phyloP scores from a whole-genome alignment of 805 yeast genomes.

The Wickerhamiella dianesei region DNA sequence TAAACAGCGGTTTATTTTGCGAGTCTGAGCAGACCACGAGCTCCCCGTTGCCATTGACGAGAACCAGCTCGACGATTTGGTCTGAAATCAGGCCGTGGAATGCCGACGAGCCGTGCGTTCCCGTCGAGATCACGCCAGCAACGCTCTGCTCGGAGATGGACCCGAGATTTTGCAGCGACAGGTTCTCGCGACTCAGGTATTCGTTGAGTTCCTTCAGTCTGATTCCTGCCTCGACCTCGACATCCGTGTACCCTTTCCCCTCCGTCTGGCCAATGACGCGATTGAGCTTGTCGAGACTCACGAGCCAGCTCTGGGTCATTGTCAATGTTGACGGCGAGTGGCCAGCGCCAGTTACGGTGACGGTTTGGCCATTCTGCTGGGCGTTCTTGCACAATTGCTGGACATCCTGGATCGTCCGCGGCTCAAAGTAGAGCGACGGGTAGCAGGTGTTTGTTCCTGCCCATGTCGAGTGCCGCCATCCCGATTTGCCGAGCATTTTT shows the following conservation, averaged over 20 bases:
- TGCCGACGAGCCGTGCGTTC: constrained; percentile 93
- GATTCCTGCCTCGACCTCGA: constrained; percentile 90
- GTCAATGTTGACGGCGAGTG: constrained; percentile 91
- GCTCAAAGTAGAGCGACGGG: constrained; percentile 74
- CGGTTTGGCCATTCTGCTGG: constrained; percentile 40
- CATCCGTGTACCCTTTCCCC: constrained; percentile 62
- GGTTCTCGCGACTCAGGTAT: constrained; percentile 43
- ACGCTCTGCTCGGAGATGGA: constrained; percentile 87
- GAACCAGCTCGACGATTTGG: constrained; percentile 64
- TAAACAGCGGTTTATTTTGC: constrained; percentile 52
- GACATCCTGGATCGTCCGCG: constrained; percentile 55
- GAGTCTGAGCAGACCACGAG: constrained; percentile 50
- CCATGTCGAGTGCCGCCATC: constrained; percentile 53
- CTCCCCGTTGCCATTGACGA: constrained; percentile 68
- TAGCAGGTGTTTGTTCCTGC: constrained; percentile 73
- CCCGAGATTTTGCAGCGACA: constrained; percentile 83
- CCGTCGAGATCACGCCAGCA: constrained; percentile 93
- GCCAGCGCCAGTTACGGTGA: constrained; percentile 82
- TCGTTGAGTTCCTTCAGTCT: constrained; percentile 64
- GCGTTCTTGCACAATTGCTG: constrained; percentile 56
- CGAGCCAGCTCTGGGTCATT: constrained; percentile 76
- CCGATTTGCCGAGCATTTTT: neutral
- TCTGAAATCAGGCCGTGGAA: constrained; percentile 83
- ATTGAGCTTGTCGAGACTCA: constrained; percentile 68
- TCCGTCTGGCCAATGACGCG: constrained; percentile 36